Percentiles rank a stretch among this genome's conserved stretches.
Evolutionary conservation across 169 alveolate genomes (phyloP).

Genomic region (Plasmodium yoelii): DNA sequence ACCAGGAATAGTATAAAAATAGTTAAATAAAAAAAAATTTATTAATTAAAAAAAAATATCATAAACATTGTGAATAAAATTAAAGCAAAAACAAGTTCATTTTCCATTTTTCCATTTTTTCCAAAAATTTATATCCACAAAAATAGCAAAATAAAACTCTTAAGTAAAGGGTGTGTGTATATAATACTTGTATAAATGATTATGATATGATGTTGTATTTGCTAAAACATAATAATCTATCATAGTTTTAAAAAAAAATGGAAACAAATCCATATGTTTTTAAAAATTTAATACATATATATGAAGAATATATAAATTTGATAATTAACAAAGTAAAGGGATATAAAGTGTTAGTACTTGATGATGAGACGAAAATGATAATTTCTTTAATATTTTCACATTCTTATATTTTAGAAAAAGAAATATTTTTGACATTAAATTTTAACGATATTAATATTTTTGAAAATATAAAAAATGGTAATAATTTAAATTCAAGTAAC

Average conservation of each 20-base stretch:
- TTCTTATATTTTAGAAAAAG: constrained; percentile 92
- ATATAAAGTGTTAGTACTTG: constrained; percentile 92
- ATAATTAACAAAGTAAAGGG: constrained; percentile 85
- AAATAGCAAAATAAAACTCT: no score
- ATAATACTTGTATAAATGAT: no score
- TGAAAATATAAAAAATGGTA: constrained; percentile 30
- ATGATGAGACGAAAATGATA: constrained; percentile 91
- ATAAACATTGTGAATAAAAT: no score
- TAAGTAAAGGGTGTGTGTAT: no score
- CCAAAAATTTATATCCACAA: no score
- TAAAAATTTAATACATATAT: constrained; percentile 77
- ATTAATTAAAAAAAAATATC: no score
- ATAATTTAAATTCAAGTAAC: constrained; percentile 4
- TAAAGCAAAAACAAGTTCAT: no score
- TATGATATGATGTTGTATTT: no score
- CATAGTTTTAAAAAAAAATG: constrained; percentile 17
- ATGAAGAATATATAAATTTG: constrained; percentile 80
- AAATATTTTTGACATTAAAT: constrained; percentile 92
- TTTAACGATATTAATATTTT: constrained; percentile 88
- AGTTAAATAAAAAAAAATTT: no score
- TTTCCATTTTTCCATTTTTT: no score
- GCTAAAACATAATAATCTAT: no score
- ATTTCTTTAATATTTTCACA: constrained; percentile 93
- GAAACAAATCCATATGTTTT: constrained; percentile 79
- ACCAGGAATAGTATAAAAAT: no score